Base-by-base conservation (phyloP, 805 yeast genomes). In the Teunomyces atbi region DNA sequence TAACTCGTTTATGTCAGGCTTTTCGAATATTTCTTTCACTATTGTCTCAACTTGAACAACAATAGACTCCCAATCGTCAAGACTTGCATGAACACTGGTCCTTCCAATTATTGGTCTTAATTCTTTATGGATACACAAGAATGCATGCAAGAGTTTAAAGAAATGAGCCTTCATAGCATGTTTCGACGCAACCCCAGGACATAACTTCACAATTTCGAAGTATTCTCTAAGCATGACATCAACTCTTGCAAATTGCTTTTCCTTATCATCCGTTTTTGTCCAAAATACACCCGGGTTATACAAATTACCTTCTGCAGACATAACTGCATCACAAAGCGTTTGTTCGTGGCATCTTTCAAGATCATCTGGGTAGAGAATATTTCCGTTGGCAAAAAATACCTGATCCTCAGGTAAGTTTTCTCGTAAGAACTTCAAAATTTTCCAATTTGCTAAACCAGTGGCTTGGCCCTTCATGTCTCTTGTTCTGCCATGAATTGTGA, bases 391-490 rank as follows among this genome's bases (percentile, higher is more conserved):
- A 59, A 94, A 87, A 54, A 94, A 84, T 0, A 94, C 97, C 2
- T 92, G 89, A 41, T 83, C 94, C 36, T 60, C 52, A 0, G 92
- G 86, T 40, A 94, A 70, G 52, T 88, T 84, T 23, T 90, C 96
- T 47, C 94, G 73, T 34, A 94, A 61, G 60, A 81, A 89, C 54
- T 74, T 79, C 48, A 94, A 77, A 21, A 84, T 75, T 26, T 81
- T 76, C 98, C 99, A 92, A 67, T 94, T 91, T 1, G 99, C 98
- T 42, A 94, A 69, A 0, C 99, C 99, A 0, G 99, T 92, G 48
- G 81, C 79, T 64, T 92, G 98, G 5, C 99, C 99, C 66, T 94
- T 94, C 95, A 90, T 92, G 47, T 92, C 99, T 53, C 99, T 77
- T 1, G 97, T 85, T 56, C 99, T 79, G 2, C 98, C 98, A 65